Evolutionary conservation across 1,139 yeast genomes (phyloP).

Genomic region (Suhomyces panamericanus): DNA sequence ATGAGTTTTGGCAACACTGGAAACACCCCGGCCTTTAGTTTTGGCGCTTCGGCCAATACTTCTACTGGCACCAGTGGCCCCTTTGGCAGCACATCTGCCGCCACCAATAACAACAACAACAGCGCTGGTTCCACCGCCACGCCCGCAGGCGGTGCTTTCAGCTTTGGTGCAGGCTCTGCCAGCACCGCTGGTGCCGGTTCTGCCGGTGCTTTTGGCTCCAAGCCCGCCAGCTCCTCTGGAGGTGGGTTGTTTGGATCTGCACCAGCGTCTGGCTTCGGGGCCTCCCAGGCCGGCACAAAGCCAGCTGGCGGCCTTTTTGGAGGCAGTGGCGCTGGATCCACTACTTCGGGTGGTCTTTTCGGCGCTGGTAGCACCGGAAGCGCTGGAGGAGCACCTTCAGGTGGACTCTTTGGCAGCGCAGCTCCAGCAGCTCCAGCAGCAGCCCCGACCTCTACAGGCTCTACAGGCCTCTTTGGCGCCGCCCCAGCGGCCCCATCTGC

Average conservation of each 20-base stretch:
- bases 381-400: constrained; percentile 11
- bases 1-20: constrained; percentile 6
- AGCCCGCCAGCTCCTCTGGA: constrained; percentile 19
- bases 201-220: constrained; percentile 27
- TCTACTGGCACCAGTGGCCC: neutral
- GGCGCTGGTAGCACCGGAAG: neutral
- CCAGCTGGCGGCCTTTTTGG: constrained; percentile 2
- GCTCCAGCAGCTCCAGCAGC: constrained; percentile 11
- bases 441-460: constrained; percentile 7
- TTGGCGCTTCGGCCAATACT: constrained; percentile 16
- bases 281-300: neutral
- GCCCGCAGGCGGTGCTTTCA: constrained; percentile 16
- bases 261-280: constrained; percentile 10
- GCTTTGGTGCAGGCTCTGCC: constrained; percentile 20
- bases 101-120: constrained; percentile 1
- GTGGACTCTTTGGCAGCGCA: constrained; percentile 4
- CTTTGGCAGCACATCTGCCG: constrained; percentile 12
- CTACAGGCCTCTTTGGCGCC: constrained; percentile 17
- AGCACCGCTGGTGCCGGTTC: constrained; percentile 8
- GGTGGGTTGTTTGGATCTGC: constrained; percentile 22
- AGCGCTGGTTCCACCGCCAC: neutral
- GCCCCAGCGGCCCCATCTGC: constrained; percentile 15
- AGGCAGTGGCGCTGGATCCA: neutral
- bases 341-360: neutral
- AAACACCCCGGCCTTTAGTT: constrained; percentile 1